A percentile compares a stretch with the other conserved stretches of the same genome.
phyloP scores from a whole-genome alignment of 306 rosid species.

The Vigna hirtella region DNA sequence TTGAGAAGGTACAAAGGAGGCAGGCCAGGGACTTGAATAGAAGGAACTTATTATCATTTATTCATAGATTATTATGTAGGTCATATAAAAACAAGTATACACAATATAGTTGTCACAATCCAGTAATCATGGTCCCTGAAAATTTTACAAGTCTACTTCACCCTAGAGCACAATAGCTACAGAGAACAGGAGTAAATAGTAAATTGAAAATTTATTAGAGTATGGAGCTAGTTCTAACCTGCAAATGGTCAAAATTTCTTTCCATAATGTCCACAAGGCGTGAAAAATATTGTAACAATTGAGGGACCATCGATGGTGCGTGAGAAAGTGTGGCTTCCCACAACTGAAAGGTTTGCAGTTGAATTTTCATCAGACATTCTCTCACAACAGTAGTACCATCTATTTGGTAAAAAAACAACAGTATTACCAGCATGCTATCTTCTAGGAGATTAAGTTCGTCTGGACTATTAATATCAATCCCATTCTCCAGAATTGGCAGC shows the following conservation, averaged over 20 bases:
- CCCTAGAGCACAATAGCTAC: conserved; percentile 24
- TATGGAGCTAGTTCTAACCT: conserved; percentile 64
- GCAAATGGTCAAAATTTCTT: conserved; percentile 91
- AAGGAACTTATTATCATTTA: conserved; percentile 21
- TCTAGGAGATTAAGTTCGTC: conserved; percentile 92
- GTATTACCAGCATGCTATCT: conserved; percentile 96
- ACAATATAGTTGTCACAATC: neutral
- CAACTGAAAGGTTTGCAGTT: conserved; percentile 65
- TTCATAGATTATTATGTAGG: conserved; percentile 19
- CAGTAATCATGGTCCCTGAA: conserved; percentile 22
- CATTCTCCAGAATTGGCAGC: conserved; percentile 82
- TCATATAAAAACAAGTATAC: conserved; percentile 3
- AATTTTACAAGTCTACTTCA: conserved; percentile 28
- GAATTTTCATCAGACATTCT: conserved; percentile 38
- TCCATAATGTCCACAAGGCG: conserved; percentile 83
- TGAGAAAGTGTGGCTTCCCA: conserved; percentile 98
- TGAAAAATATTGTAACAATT: conserved; percentile 76
- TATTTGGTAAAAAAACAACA: conserved; percentile 31
- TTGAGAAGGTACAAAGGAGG: conserved; percentile 12
- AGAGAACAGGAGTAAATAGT: conserved; percentile 18
- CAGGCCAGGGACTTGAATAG: conserved; percentile 15
- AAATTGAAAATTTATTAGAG: conserved; percentile 26
- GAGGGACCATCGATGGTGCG: conserved; percentile 95
- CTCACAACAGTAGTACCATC: conserved; percentile 22
- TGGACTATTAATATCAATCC: conserved; percentile 89